Conservation (phyloP, 2,329 filamentous ascomycete genomes). For the Claviceps fusiformis region DNA sequence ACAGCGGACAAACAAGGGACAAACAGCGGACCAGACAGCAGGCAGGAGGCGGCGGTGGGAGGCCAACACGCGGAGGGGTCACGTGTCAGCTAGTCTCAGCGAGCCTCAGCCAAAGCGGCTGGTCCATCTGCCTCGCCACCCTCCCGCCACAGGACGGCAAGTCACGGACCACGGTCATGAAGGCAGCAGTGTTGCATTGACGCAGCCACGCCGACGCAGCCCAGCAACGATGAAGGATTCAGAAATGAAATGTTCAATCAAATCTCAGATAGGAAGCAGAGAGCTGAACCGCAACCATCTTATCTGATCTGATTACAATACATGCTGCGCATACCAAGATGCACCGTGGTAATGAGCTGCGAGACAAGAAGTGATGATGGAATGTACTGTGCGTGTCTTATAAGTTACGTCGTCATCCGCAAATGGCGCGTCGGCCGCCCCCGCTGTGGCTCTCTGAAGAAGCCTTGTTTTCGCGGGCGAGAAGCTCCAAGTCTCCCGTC, state of each 20-base stretch:
- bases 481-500: not conserved
- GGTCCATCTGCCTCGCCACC: no score
- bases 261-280: not conserved
- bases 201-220: not conserved
- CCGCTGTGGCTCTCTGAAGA: slow-evolving; percentile 1
- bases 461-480: not conserved
- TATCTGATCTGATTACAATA: not conserved
- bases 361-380: not conserved
- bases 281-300: not conserved
- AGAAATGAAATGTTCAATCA: no score
- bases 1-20: slow-evolving; percentile 5
- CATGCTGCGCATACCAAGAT: not conserved
- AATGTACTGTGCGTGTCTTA: not conserved
- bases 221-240: not conserved
- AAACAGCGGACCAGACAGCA: slow-evolving; percentile 6
- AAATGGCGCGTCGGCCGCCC: slow-evolving; percentile 3
- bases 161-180: no score
- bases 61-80: slow-evolving; percentile 12
- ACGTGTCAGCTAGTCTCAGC: slow-evolving; percentile 10
- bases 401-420: not conserved
- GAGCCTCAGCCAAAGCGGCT: not conserved
- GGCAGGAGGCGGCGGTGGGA: slow-evolving; percentile 8
- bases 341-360: no score
- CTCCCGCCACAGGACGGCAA: no score
- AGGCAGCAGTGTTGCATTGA: slow-evolving; percentile 1